Base-by-base conservation (phyloP, 805 yeast genomes). In the Hanseniaspora hatyaiensis region DNA sequence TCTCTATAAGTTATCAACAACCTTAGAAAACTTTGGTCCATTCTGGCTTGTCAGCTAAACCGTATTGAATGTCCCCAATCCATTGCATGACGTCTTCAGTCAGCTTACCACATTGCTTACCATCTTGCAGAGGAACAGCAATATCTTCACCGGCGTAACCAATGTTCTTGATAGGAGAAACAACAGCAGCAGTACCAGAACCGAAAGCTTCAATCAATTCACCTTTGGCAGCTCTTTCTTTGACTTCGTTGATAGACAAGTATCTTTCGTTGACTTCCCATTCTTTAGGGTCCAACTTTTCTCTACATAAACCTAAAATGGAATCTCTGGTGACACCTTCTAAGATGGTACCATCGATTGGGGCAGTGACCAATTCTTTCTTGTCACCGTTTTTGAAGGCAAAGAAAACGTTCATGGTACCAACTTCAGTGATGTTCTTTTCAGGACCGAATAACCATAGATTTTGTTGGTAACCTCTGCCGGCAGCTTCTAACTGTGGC, bases 281-380 rank as follows among this genome's bases (percentile, higher is more conserved):
- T 63, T 84, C 88, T 37, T 72, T 68, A 49, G 80, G 69, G 56
- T 78, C 76, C 54, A 89, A 75, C 59, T 78, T 80, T 57, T 77
- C 81, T 65, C 83, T 80, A 44, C 92, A 83, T 52, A 89, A 72
- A 34, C 72, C 68, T 56, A 89, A 70, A 50, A 89, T 73, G 12
- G 96, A 86, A 63, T 83, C 94, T 69, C 98, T 80, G 43, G 96
- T 87, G 58, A 89, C 94, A 71, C 98, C 98, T 65, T 85, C 95
- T 59, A 89, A 76, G 59, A 89, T 89, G 53, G 96, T 89, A 56
- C 98, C 98, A 60, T 92, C 97, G 56, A 92, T 72, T 52, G 98
- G 97, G 54, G 96, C 95, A 53, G 98, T 89, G 41, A 77, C 94
- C 55, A 89, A 74, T 69, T 89, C 97, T 61, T 82, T 83, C 67